A percentile compares a stretch with the other conserved stretches of the same genome.
Conservation (phyloP, 75 land plant species). For the Cunninghamia lanceolata region DNA sequence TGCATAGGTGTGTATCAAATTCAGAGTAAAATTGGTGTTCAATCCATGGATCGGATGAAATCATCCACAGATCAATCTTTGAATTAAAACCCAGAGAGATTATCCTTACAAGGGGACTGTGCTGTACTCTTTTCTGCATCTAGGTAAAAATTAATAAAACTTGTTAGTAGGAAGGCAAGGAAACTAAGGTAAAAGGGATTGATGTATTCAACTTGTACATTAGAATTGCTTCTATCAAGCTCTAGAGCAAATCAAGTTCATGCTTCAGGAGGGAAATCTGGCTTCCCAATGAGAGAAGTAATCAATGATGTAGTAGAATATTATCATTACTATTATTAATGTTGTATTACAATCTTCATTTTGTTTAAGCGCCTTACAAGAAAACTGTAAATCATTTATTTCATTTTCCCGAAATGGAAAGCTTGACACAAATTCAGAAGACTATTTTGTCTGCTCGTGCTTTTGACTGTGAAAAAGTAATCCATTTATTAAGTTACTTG, state of each 20-base stretch:
- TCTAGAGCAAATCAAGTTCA: neutral
- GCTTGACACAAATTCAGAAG: neutral
- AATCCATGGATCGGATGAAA: neutral
- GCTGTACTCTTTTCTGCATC: neutral
- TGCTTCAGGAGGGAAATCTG: constrained; percentile 9
- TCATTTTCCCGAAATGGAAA: neutral
- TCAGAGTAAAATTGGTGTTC: neutral
- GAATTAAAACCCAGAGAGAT: neutral
- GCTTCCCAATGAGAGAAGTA: constrained; percentile 1
- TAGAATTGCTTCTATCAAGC: neutral
- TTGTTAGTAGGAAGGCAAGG: neutral
- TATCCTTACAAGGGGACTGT: neutral
- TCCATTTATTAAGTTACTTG: neutral
- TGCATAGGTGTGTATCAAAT: neutral
- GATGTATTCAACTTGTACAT: neutral
- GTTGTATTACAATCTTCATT: neutral
- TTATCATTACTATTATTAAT: neutral
- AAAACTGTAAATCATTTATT: too few relatives aligned
- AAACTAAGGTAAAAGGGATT: neutral
- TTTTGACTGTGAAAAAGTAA: neutral
- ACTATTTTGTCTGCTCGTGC: neutral
- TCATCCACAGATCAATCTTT: neutral
- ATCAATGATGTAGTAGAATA: neutral
- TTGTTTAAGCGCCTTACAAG: neutral
- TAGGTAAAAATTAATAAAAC: neutral